A percentile compares a stretch with the other conserved stretches of the same genome.
phyloP scores from a whole-genome alignment of 2,329 filamentous ascomycete genomes.

The Apiospora hydei region DNA sequence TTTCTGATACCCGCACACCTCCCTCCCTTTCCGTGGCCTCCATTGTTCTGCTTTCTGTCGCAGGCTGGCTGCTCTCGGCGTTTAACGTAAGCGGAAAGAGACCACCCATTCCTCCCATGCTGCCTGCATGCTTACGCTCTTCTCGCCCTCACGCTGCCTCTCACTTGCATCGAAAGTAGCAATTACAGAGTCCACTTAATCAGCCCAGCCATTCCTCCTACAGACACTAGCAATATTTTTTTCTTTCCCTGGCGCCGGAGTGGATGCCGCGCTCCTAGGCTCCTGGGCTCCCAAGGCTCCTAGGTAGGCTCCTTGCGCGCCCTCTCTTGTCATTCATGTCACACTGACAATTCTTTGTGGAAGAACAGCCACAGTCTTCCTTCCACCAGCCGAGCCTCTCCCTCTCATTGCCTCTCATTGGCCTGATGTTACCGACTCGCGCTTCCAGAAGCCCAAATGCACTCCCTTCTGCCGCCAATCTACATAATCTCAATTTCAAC shows the following conservation, averaged over 20 bases:
- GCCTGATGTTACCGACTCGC: constrained; percentile 12
- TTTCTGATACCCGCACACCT: background rate
- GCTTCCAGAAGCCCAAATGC: background rate
- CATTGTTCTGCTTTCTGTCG: constrained; percentile 7
- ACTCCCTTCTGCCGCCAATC: background rate
- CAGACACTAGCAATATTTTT: constrained; percentile 16
- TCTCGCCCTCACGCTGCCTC: constrained; percentile 12
- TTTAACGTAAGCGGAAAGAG: constrained; percentile 22
- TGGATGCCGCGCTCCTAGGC: background rate
- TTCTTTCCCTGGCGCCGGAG: background rate
- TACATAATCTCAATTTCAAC: background rate
- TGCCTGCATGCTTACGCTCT: constrained; percentile 18
- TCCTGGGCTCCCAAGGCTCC: too few relatives aligned
- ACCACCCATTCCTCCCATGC: constrained; percentile 18
- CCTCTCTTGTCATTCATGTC: constrained; percentile 3
- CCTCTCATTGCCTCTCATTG: background rate
- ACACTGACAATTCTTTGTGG: constrained; percentile 19
- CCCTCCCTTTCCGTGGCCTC: background rate
- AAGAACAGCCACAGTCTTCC: constrained; percentile 8
- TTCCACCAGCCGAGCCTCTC: constrained; percentile 1
- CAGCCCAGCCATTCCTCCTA: constrained; percentile 17
- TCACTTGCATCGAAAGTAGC: constrained; percentile 20
- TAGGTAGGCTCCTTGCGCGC: background rate
- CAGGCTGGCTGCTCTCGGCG: constrained; percentile 14
- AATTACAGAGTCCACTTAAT: background rate